Evolutionary conservation across 305 asterid species (phyloP).

Genomic region (Fraxinus angustifolia): DNA sequence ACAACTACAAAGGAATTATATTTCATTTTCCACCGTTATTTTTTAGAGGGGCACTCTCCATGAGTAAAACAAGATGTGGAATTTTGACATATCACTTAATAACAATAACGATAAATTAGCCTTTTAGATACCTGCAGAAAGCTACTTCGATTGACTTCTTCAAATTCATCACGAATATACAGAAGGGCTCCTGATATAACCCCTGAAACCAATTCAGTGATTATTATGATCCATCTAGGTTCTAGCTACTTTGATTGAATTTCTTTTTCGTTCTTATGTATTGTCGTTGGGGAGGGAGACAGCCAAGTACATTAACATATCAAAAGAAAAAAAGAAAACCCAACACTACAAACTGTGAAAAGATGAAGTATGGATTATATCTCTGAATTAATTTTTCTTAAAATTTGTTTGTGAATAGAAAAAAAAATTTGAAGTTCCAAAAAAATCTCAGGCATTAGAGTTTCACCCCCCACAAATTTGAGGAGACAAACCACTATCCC

Average conservation of each 20-base stretch:
- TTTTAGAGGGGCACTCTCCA: neutral
- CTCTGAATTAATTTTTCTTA: neutral
- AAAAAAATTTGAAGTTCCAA: neutral
- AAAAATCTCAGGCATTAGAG: neutral
- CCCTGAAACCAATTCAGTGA: slow-evolving; percentile 50
- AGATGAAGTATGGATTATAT: neutral
- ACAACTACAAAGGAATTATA: neutral
- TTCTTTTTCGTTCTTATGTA: neutral
- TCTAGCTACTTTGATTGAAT: neutral
- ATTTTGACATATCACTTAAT: neutral
- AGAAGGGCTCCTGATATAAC: slow-evolving; percentile 96
- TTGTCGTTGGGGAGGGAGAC: neutral
- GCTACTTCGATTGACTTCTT: slow-evolving; percentile 71
- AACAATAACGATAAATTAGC: neutral
- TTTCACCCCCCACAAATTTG: neutral
- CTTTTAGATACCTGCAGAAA: slow-evolving; percentile 62
- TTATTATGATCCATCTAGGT: neutral
- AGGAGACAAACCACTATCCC: neutral
- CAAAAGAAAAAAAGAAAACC: neutral
- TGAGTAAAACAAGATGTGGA: neutral
- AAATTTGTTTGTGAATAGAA: neutral
- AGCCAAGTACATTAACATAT: neutral
- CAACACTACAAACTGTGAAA: neutral
- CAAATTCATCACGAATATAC: slow-evolving; percentile 82
- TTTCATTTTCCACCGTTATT: neutral